Evolutionary conservation across 345 rosid genomes (phyloP).

Genomic region (Leavenworthia alabamica): DNA sequence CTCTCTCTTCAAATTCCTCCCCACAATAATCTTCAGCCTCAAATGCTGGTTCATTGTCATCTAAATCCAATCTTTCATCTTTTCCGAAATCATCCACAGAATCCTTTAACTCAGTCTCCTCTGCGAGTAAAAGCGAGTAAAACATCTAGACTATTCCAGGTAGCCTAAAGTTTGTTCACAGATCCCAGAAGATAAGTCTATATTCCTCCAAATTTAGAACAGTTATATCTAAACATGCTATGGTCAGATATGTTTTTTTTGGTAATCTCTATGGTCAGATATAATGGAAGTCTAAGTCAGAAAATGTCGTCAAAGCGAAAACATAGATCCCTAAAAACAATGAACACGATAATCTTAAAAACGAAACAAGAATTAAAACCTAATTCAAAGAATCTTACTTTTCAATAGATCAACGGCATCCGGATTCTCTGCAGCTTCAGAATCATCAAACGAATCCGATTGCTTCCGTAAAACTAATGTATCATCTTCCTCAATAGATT

Average conservation of each 20-base stretch:
- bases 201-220: background rate
- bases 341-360: background rate
- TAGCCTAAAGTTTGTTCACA: conserved; percentile 27
- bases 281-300: background rate
- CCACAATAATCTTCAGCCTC: conserved; percentile 54
- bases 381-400: conserved; percentile 39
- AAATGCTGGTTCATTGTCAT: conserved; percentile 70
- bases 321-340: conserved; percentile 1
- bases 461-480: conserved; percentile 4
- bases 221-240: background rate
- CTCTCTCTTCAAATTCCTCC: conserved; percentile 77
- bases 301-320: background rate
- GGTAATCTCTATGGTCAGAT: conserved; percentile 2
- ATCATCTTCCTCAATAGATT: conserved; percentile 26
- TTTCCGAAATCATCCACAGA: conserved; percentile 60
- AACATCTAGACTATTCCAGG: conserved; percentile 41
- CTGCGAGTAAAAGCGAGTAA: conserved; percentile 51
- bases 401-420: conserved; percentile 17
- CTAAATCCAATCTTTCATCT: conserved; percentile 73
- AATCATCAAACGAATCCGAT: conserved; percentile 15
- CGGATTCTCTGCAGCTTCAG: conserved; percentile 25
- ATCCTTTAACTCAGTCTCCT: conserved; percentile 58
- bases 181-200: conserved; percentile 2
- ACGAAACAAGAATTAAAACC: background rate
- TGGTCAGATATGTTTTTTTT: background rate